Percentiles rank a stretch among this genome's conserved stretches.
Evolutionary conservation across 1,139 yeast species (phyloP).

Genomic region (Pichia cactophila): DNA sequence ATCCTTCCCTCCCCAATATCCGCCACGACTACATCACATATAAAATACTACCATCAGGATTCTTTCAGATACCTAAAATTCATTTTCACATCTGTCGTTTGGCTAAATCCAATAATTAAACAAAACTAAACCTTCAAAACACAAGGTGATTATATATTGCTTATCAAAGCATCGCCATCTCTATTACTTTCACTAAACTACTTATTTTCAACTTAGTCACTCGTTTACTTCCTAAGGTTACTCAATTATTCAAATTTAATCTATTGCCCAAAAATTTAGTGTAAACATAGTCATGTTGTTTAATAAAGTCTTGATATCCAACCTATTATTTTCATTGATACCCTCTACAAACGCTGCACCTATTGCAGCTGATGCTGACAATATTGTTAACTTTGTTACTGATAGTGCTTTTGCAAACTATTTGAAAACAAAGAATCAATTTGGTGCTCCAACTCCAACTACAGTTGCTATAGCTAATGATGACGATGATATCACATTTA

Average conservation of each 20-base stretch:
- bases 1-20: no score
- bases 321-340: neutral
- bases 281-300: neutral
- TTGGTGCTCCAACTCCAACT: neutral
- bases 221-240: neutral
- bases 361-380: neutral
- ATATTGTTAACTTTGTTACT: neutral
- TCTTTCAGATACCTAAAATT: no score
- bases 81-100: no score
- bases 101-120: no score
- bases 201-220: neutral
- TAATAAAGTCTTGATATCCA: neutral
- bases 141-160: neutral
- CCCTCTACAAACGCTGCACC: neutral
- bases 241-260: neutral
- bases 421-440: neutral
- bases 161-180: neutral
- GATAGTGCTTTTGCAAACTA: neutral
- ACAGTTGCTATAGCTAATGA: neutral
- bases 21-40: no score
- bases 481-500: neutral
- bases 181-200: neutral
- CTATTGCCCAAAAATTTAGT: no score
- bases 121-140: no score
- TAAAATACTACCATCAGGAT: no score